Base-by-base conservation (phyloP, 108 stramenopile species). In the Conticribra weissflogii region DNA sequence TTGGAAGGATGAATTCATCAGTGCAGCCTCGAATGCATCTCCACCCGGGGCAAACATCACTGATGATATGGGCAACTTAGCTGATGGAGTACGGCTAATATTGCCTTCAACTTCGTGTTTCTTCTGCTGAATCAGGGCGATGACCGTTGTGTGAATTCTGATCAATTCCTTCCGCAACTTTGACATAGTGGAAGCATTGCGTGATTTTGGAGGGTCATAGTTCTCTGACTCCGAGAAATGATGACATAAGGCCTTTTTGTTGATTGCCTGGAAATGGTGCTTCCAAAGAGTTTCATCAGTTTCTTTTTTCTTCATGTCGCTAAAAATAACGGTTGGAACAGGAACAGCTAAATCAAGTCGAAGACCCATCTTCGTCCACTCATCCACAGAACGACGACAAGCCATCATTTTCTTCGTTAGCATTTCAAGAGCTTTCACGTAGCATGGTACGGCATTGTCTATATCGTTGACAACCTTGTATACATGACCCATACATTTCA, bases 401-500 rank as follows among this genome's bases (percentile, higher is more conserved):
- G 50, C 52, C 17, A 28, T 28, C 23, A 62, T 25, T 46, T 67
- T 76, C 47, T 49, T 59, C 22, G 51, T 67, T 32, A 67, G 21
- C 51, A 76, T 59, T 23, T 66, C 59, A 19, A 75, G 34, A 5
- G 72, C 72, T 19, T 74, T 73, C 21, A 68, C 54, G 32, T 77
- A 82, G 59, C 66, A 82, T 30, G 54, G 50, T 24, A 77, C 66
- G n/a, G 81, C 81, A 24, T 63, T 67, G 33, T 74, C 72, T 0
- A 54, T 14, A 19, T 82, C 78, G 18, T 67, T 34, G n/a, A 63
- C 21, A 8, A 58, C 24, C 24, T 57, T 67, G 29, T 79, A 74
- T 18, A 79, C 67, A 54, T 74, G 58, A 1, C 76, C 81, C 72
- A 78, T 78, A 52, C 77, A 79, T 59, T 68, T 68, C 2, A 76